Base-by-base conservation (phyloP, 805 yeast genomes). In the Kazachstania viticola region DNA sequence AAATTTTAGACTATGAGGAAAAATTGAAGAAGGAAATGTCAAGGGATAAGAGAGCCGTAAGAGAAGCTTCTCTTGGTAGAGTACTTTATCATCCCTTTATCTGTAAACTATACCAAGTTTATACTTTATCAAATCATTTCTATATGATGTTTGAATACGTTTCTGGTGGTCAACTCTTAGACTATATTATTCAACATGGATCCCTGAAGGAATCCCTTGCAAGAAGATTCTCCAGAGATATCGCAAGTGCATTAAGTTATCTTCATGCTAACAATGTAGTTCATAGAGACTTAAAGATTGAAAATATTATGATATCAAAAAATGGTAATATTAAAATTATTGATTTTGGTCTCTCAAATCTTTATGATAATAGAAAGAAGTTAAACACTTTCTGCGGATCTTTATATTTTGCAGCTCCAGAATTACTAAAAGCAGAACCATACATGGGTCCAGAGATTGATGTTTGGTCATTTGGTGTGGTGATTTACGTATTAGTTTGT, bases 401-500 rank as follows among this genome's bases (percentile, higher is more conserved):
- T 0, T 65, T 91, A 31, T 91, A 91, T 54, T 91, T 91, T 70
- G 99, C 98, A 1, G 98, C 99, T 0, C 99, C 99, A 0, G 99
- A 91, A 56, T 65, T 91, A 41, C 63, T 91, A 33, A 79, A 80
- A 34, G 97, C 97, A 1, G 75, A 75, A 42, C 96, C 95, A 1
- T 91, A 91, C 49, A 65, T 72, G 25, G 99, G 98, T 0, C 98
- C 98, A 1, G 98, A 91, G 54, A 95, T 91, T 31, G 98, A 91
- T 56, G 77, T 91, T 14, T 91, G 98, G 98, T 83, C 95, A 3
- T 88, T 88, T 64, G 98, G 97, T 40, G 94, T 91, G 18, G 96
- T 91, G 0, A 62, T 91, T 31, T 91, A 83, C 51, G 98, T 91
- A 5, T 64, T 91, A 38, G 95, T 91, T 1, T 87, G 95, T 55